phyloP scores from a whole-genome alignment of 2,329 filamentous ascomycete species.

The Exutisphaerella laricina region DNA sequence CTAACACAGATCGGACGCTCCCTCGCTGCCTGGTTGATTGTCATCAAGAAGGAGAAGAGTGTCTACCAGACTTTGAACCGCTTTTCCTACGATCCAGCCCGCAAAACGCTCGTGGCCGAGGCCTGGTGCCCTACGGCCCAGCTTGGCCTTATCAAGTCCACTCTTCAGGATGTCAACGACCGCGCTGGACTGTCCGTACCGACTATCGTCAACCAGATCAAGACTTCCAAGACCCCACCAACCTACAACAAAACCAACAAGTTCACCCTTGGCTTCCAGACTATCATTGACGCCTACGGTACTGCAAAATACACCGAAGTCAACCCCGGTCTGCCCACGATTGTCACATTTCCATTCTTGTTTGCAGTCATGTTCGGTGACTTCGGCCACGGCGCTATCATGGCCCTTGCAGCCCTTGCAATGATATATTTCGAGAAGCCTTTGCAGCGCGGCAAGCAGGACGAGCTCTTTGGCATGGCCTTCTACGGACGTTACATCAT shows the following conservation, averaged over 20 bases:
- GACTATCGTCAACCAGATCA: constrained; percentile 97
- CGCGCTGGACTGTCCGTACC: constrained; percentile 93
- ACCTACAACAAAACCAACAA: constrained; percentile 98
- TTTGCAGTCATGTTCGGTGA: constrained; percentile 99
- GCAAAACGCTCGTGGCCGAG: constrained; percentile 94
- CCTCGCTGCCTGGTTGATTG: constrained; percentile 92
- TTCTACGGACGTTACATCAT: constrained; percentile 99
- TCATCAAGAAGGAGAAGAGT: constrained; percentile 97
- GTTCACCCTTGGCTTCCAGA: constrained; percentile 97
- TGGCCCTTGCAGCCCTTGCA: constrained; percentile 73
- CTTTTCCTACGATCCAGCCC: constrained; percentile 92
- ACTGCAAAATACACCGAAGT: constrained; percentile 96
- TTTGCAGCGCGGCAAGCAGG: constrained; percentile 76
- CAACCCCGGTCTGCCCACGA: constrained; percentile 90
- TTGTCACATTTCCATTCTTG: constrained; percentile 98
- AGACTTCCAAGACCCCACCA: constrained; percentile 92
- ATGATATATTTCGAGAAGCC: constrained; percentile 98
- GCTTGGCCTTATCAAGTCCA: constrained; percentile 81
- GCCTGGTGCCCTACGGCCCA: constrained; percentile 96
- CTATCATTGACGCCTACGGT: constrained; percentile 97
- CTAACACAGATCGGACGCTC: constrained; percentile 89
- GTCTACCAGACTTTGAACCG: constrained; percentile 93
- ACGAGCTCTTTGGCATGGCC: constrained; percentile 96
- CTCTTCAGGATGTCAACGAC: constrained; percentile 93
- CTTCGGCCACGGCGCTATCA: constrained; percentile 86